phyloP scores from a whole-genome alignment of 2,329 filamentous ascomycete genomes.

The Aspergillus ruber region DNA sequence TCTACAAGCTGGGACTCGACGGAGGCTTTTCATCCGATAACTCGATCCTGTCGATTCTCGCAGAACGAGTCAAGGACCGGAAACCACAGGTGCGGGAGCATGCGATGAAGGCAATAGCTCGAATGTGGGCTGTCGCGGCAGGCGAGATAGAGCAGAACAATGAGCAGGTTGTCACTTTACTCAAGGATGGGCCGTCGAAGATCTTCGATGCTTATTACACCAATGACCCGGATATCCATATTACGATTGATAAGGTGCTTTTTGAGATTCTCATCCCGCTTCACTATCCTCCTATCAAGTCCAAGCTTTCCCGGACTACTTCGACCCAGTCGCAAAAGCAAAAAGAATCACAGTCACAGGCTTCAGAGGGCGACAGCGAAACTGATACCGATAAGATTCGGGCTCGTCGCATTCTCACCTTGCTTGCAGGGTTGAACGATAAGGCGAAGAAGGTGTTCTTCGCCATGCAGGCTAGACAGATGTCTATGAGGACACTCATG shows the following conservation, averaged over 20 bases:
- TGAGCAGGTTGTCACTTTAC: conserved; percentile 65
- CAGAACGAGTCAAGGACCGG: conserved; percentile 82
- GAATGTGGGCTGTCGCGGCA: conserved; percentile 87
- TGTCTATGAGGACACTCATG: conserved; percentile 65
- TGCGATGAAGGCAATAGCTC: conserved; percentile 76
- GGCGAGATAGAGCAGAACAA: conserved; percentile 80
- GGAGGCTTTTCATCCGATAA: conserved; percentile 70
- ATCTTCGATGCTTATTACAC: conserved; percentile 86
- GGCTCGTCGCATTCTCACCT: conserved; percentile 73
- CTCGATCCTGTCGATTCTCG: conserved; percentile 73
- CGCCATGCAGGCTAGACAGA: conserved; percentile 72
- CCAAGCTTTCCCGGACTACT: conserved; percentile 39
- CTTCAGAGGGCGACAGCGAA: conserved; percentile 31
- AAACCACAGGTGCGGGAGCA: conserved; percentile 75
- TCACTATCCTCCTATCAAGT: conserved; percentile 69
- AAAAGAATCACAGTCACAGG: conserved; percentile 36
- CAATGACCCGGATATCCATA: conserved; percentile 80
- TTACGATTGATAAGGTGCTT: conserved; percentile 74
- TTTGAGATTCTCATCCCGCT: conserved; percentile 86
- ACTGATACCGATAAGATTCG: conserved; percentile 57
- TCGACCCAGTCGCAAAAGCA: conserved; percentile 60
- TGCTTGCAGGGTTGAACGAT: conserved; percentile 70
- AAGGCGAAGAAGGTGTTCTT: conserved; percentile 84
- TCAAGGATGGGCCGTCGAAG: conserved; percentile 74
- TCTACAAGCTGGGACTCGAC: conserved; percentile 70